A percentile compares a stretch with the other conserved stretches of the same genome.
phyloP scores from a whole-genome alignment of 257 asterid genomes.

The Solanum lycopersicoides region DNA sequence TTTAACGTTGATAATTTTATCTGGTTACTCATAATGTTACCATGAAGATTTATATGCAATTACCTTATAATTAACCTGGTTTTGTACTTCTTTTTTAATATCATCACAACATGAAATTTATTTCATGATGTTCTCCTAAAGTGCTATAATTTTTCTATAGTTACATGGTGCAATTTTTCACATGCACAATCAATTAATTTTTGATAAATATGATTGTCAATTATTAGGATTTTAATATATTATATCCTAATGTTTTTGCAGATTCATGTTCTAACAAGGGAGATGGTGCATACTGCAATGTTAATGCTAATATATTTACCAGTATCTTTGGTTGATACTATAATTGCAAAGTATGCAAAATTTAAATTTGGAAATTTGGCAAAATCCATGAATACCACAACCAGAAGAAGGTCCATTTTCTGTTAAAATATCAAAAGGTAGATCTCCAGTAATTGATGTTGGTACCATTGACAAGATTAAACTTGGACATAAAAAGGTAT shows the following conservation, averaged over 20 bases:
- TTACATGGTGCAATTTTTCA: slow-evolving; percentile 2
- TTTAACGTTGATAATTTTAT: neutral
- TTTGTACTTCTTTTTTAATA: neutral
- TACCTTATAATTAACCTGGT: neutral
- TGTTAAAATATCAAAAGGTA: slow-evolving; percentile 19
- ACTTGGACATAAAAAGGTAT: slow-evolving; percentile 25
- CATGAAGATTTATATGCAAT: neutral
- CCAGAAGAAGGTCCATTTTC: slow-evolving; percentile 36
- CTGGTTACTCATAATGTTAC: neutral
- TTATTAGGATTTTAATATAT: neutral
- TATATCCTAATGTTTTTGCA: neutral
- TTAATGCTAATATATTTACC: slow-evolving; percentile 7
- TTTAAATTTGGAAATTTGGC: slow-evolving; percentile 20
- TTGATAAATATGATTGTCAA: neutral
- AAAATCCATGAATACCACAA: slow-evolving; percentile 19
- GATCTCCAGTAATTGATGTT: slow-evolving; percentile 46
- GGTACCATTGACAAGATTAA: slow-evolving; percentile 36
- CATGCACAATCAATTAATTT: neutral
- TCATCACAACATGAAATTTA: neutral
- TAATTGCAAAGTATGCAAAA: neutral
- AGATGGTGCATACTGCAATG: slow-evolving; percentile 36
- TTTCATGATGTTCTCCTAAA: neutral
- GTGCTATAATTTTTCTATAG: neutral
- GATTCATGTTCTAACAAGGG: slow-evolving; percentile 32
- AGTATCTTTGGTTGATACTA: slow-evolving; percentile 12